Conservation (phyloP, 768 basidiomycete species). For the Suillus subalutaceus region DNA sequence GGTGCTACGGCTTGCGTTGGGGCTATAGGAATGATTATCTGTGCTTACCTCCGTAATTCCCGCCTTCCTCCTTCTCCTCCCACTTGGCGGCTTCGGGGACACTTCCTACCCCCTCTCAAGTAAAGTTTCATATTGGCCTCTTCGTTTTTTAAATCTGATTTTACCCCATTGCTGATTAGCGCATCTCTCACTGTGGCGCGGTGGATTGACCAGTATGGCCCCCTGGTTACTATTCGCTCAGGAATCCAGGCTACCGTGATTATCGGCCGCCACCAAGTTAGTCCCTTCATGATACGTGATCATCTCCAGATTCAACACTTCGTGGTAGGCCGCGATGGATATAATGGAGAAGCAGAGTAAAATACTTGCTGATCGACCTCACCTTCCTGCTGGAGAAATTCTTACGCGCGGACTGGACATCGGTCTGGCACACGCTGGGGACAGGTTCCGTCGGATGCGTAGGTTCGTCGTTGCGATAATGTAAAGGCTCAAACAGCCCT, state of each 20-base stretch:
- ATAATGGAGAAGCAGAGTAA: conserved; percentile 1
- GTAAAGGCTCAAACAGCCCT: neutral
- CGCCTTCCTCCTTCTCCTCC: neutral
- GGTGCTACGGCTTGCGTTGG: neutral
- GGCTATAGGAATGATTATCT: neutral
- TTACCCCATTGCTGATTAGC: neutral
- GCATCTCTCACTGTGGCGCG: neutral
- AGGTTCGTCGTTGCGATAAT: neutral
- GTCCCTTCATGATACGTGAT: neutral
- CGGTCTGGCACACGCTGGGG: neutral
- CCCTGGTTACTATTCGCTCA: neutral
- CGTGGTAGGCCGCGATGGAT: neutral
- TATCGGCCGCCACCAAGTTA: neutral
- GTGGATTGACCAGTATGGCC: neutral
- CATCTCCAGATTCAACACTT: neutral
- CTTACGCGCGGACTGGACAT: neutral
- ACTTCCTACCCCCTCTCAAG: neutral
- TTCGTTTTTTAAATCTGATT: neutral
- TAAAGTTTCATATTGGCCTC: neutral
- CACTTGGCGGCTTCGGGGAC: neutral
- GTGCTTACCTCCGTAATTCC: neutral
- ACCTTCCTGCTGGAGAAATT: neutral
- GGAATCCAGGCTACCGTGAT: neutral
- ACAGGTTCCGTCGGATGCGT: neutral
- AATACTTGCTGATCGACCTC: neutral